Evolutionary conservation across 768 basidiomycete genomes (phyloP), one percentile per base, ranked within the genome.

Genomic region (Pulveroboletus sp.): DNA sequence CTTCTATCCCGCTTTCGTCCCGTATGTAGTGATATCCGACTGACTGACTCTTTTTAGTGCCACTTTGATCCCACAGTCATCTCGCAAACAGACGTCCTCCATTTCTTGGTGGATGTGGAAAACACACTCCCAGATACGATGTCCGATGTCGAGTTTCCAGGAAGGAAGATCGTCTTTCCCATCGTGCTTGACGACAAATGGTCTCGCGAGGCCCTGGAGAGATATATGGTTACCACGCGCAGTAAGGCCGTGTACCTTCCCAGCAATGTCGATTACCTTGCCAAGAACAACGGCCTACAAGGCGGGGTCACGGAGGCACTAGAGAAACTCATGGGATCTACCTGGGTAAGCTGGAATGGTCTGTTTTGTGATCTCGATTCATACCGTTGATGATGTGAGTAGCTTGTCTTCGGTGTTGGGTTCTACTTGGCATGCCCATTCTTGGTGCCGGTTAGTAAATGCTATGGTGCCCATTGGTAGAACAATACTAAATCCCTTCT

Each of bases 341-440:
- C 75, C 54, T 82, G 75, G 73, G 81, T 82, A 50, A 12, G 66
- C 52, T 27, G 20, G 8, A 20, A 10, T 10, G 31, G 39, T 19
- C 19, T 44, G 14, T 31, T 25, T 9, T 7, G 27, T 23, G 38
- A 38, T 43, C 5, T 31, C 5, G 25, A 5, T 27, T 5, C 25
- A 27, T 9, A 9, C 4, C 38, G 34, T 42, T 53, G 13, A 45
- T 16, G 37, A 17, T 46, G 76, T 25, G 4, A 36, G 23, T 51
- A 83, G 81, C 70, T 85, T 6, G 78, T 83, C 6, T 72, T 82
- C 41, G 82, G 79, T 1, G 77, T 82, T 29, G 81, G 82, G 3
- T 84, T 84, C 57, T 83, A 85, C 54, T 64, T 85, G 10, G 81
- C 77, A 0, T 83, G 83, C 51, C 80, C 80, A 11, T 84, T 85